phyloP scores from a whole-genome alignment of 345 rosid species.

The Rhodamnia rubescens region DNA sequence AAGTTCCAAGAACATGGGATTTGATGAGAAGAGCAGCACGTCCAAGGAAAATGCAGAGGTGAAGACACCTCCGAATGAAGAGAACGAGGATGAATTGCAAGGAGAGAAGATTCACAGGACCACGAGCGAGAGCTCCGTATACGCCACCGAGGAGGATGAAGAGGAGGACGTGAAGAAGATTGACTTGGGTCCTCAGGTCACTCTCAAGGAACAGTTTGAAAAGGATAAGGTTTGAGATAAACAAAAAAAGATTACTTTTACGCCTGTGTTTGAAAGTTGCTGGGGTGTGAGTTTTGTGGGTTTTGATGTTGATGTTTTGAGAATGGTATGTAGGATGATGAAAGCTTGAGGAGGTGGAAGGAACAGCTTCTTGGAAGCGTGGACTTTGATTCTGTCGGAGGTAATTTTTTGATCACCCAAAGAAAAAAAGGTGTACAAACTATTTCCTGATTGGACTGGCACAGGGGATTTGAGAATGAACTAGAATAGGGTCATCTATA shows the following conservation, averaged over 20 bases:
- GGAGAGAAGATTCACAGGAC: slow-evolving; percentile 1
- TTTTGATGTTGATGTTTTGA: background rate
- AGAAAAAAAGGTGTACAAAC: background rate
- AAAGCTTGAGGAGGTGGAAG: slow-evolving; percentile 73
- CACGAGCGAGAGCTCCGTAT: slow-evolving; percentile 1
- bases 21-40: slow-evolving; percentile 1
- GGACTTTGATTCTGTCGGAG: slow-evolving; percentile 46
- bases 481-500: background rate
- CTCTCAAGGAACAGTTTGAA: slow-evolving; percentile 15
- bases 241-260: background rate
- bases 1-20: slow-evolving; percentile 9
- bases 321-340: slow-evolving; percentile 43
- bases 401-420: slow-evolving; percentile 10
- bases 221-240: slow-evolving; percentile 9
- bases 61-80: slow-evolving; percentile 7
- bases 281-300: background rate
- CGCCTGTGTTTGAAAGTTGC: background rate
- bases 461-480: background rate
- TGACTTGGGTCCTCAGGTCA: slow-evolving; percentile 12
- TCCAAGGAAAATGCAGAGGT: background rate
- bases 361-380: slow-evolving; percentile 69
- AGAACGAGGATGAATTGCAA: background rate
- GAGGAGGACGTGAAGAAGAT: slow-evolving; percentile 10
- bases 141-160: slow-evolving; percentile 6
- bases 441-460: background rate